Evolutionary conservation across 2,329 filamentous ascomycete species (phyloP).

Genomic region (Beauveria sp.): DNA sequence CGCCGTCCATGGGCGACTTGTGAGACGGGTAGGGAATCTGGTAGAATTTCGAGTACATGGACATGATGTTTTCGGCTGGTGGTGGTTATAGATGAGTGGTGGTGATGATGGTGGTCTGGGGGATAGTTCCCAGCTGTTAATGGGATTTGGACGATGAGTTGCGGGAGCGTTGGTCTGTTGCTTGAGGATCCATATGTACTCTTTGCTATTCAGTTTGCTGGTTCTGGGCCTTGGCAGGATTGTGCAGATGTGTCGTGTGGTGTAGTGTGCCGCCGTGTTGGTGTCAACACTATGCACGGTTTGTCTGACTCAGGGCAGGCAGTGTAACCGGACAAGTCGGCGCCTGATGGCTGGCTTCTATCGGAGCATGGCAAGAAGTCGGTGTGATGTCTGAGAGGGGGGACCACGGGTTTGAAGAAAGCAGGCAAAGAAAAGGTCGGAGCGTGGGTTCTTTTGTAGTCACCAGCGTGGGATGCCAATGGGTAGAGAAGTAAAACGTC

Average conservation of each 20-base stretch:
- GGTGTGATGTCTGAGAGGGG: neutral
- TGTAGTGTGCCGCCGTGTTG: neutral
- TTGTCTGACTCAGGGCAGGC: neutral
- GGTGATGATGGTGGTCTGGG: neutral
- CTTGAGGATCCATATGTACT: slow-evolving; percentile 7
- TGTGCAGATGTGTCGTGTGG: neutral
- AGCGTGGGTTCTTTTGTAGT: neutral
- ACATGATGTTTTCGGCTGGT: neutral
- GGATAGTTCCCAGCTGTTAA: neutral
- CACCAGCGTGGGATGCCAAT: neutral
- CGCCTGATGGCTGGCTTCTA: neutral
- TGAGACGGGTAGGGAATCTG: slow-evolving; percentile 17
- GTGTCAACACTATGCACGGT: neutral
- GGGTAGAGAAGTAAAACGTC: neutral
- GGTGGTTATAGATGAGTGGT: neutral
- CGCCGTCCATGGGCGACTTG: slow-evolving; percentile 19
- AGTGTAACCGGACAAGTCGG: neutral
- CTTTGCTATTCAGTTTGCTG: neutral
- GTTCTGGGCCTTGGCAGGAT: neutral
- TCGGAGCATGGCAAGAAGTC: neutral
- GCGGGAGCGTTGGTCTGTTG: slow-evolving; percentile 10
- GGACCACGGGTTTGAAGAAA: neutral
- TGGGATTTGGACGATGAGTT: slow-evolving; percentile 9
- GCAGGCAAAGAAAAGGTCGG: neutral
- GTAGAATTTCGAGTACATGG: slow-evolving; percentile 10